A percentile compares a stretch with the other conserved stretches of the same genome.
These are phyloP conservation scores for Graphilbum fragrans DNA, from an alignment of 2,329 filamentous ascomycete genomes.

Conservation along the genomic window DNA sequence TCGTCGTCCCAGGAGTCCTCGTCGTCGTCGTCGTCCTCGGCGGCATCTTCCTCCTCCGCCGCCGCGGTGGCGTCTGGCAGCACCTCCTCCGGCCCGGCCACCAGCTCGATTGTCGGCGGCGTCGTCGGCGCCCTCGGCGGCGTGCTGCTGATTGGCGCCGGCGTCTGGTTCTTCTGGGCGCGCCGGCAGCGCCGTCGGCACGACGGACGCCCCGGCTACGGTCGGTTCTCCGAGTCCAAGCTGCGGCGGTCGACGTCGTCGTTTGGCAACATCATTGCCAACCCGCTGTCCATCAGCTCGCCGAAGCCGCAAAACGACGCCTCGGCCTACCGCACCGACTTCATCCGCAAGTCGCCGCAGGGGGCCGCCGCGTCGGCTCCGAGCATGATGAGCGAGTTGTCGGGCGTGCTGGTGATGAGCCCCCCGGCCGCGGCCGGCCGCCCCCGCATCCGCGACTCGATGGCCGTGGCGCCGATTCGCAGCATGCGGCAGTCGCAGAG, in stretches of 20 bases:
- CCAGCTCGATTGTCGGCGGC: conserved; percentile 33
- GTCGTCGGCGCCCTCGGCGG: conserved; percentile 32
- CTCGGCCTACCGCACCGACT: conserved; percentile 36
- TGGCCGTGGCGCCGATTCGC: conserved; percentile 22
- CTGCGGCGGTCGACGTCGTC: conserved; percentile 22
- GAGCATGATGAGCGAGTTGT: conserved; percentile 16
- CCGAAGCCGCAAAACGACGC: conserved; percentile 31
- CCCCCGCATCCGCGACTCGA: background rate
- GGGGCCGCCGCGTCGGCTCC: background rate
- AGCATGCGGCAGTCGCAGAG: conserved; percentile 18
- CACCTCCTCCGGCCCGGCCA: conserved; percentile 23
- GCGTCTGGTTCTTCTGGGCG: conserved; percentile 25
- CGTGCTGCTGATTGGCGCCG: conserved; percentile 24
- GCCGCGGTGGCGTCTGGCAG: conserved; percentile 2
- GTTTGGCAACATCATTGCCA: conserved; percentile 41
- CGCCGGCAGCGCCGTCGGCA: conserved; percentile 16
- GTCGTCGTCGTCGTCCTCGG: background rate
- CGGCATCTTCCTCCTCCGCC: conserved; percentile 2
- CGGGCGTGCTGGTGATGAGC: conserved; percentile 1
- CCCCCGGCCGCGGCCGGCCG: background rate
- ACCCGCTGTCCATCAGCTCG: conserved; percentile 47
- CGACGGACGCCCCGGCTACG: conserved; percentile 4
- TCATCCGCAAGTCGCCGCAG: conserved; percentile 24
- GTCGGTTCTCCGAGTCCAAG: conserved; percentile 8
- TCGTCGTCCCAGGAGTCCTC: no score